Base-by-base conservation (phyloP, 1,284 basidiomycete species). In the Microbotryum intermedium region DNA sequence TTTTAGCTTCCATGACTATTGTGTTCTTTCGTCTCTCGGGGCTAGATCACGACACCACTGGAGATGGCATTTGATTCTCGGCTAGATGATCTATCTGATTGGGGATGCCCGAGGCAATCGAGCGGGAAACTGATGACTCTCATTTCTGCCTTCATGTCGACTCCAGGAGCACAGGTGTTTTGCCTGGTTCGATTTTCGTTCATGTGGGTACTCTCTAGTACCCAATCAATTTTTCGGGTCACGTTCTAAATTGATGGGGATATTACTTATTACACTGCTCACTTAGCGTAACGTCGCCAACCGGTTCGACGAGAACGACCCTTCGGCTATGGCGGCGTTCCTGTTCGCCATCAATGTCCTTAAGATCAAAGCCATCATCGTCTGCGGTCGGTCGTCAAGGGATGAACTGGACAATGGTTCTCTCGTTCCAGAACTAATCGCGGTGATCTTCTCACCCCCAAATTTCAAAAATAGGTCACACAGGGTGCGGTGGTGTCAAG, bases 271-370 rank as follows among this genome's bases (percentile, higher is more conserved):
- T 26, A 7, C 54, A 21, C 74, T 73, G 59, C 68, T 69, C 43
- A n/a, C n/a, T n/a, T 68, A 73, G 58, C 71, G 75, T 51, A 76
- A 76, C 68, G 72, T 76, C 26, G 76, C 76, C 34, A 74, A 76
- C 61, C 75, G 76, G 65, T 84, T 92, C 76, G 85, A 85, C 67
- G 77, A 79, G 2, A 76, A 85, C 62, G 93, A 97, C 74, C 82
- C 84, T 70, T 90, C 83, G 66, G 84, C 84, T 1, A 78, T 84
- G 53, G 82, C 90, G 2, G 87, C 90, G 2, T 80, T 97, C 62
- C 79, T 83, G 9, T 97, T 87, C 74, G 92, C 88, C 9, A 79
- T 97, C 45, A 80, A 82, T 66, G 78, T 81, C 67, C 79, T 95
- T 60, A 85, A 87, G 59, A 86, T 93, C 47, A 80, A 88, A 74